Base-by-base conservation (phyloP, 208 protist genomes). In the Leishmania mexicana region DNA sequence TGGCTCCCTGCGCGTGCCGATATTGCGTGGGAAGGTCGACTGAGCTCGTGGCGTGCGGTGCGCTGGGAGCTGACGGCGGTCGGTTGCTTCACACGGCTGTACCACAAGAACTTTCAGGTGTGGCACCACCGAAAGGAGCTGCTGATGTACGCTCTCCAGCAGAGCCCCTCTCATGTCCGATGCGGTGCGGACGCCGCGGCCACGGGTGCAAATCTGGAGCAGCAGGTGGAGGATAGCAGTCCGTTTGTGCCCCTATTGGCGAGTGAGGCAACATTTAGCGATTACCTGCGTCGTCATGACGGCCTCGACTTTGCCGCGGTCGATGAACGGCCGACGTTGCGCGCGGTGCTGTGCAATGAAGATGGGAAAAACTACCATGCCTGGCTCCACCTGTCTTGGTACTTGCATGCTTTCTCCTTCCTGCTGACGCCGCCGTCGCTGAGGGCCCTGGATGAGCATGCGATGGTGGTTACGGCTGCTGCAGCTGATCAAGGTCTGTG, bases 291-390 rank as follows among this genome's bases (percentile, higher is more conserved):
- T 28, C 76, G 80, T 17, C 47, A 84, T 17, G 83, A 90, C 78
- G 78, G 83, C 21, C 76, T 94, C 7, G 13, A 70, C 8, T 95
- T 95, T 58, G 71, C 68, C 21, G 90, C 93, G 35, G 82, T 97
- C 45, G 92, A 97, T 76, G 92, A 97, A 72, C 92, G 92, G 11
- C 51, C 62, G 53, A 75, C 86, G 24, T 82, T 83, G 58, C 73
- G 84, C 38, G 28, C 77, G 0, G 94, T 94, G 35, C 81, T 96
- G 15, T 74, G 78, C 53, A 42, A 84, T 28, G 51, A 65, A 13
- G 93, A 97, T 77, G 64, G 79, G 60, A 97, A 97, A 71, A 96
- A 97, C 85, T 97, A 96, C 77, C 94, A 97, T 79, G 89, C 90
- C 7, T 97, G 94, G 94, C 79, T 92, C 45, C 89, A 97, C 80